Conservation (phyloP, 352 stramenopile species). For the Thraustochytrium striatum region DNA sequence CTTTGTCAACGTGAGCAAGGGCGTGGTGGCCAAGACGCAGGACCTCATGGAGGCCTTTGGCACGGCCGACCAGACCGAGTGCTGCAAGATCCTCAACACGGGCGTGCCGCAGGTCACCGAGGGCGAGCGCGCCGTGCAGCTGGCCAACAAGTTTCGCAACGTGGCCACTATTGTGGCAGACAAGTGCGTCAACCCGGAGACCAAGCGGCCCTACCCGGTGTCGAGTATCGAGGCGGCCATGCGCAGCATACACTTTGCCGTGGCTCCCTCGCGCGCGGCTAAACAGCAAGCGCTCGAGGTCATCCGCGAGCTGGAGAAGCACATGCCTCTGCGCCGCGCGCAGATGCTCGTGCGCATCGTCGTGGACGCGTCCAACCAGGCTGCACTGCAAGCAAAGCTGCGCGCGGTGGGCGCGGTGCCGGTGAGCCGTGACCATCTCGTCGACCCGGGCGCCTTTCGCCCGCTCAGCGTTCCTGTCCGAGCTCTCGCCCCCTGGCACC, state of each 20-base stretch:
- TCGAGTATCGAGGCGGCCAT: slow-evolving; percentile 82
- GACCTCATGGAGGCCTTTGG: slow-evolving; percentile 88
- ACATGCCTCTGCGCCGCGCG: slow-evolving; percentile 89
- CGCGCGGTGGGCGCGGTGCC: background rate
- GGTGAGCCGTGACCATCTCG: background rate
- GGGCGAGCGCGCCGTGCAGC: slow-evolving; percentile 82
- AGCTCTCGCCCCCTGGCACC: background rate
- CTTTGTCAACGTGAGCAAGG: slow-evolving; percentile 96
- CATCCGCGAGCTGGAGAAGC: slow-evolving; percentile 84
- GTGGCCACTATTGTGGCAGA: slow-evolving; percentile 92
- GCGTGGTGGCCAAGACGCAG: slow-evolving; percentile 88
- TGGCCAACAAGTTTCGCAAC: slow-evolving; percentile 86
- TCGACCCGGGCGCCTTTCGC: slow-evolving; percentile 21
- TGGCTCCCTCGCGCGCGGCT: slow-evolving; percentile 85
- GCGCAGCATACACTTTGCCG: slow-evolving; percentile 85
- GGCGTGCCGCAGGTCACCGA: slow-evolving; percentile 94
- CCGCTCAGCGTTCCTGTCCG: slow-evolving; percentile 4
- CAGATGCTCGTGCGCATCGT: slow-evolving; percentile 76
- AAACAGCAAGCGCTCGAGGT: slow-evolving; percentile 94
- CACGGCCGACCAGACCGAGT: slow-evolving; percentile 78
- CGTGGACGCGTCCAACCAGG: background rate
- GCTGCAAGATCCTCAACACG: slow-evolving; percentile 88
- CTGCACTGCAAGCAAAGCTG: background rate
- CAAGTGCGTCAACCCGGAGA: slow-evolving; percentile 93
- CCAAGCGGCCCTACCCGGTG: slow-evolving; percentile 88